Percentiles rank a stretch among this genome's conserved stretches.
These are phyloP conservation scores for Fusarium agapanthi DNA, from an alignment of 2,329 filamentous ascomycete species.

Conservation along the genomic window DNA sequence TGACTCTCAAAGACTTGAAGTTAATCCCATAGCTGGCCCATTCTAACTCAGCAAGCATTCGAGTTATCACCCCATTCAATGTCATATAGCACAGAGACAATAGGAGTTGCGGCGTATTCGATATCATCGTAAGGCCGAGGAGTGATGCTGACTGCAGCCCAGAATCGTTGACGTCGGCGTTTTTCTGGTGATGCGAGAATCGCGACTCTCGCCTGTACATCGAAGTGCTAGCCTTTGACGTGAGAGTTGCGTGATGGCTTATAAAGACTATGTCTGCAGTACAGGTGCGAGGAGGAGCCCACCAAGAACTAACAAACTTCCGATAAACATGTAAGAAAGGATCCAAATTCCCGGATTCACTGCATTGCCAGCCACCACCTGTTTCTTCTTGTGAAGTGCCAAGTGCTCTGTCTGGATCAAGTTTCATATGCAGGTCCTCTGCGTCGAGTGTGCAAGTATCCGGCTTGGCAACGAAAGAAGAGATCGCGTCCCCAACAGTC, in stretches of 20 bases:
- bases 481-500: neutral
- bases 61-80: neutral
- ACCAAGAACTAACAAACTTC: neutral
- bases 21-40: neutral
- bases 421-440: neutral
- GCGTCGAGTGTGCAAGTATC: neutral
- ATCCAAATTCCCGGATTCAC: neutral
- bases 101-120: neutral
- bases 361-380: fast-evolving
- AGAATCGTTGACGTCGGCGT: neutral
- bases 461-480: neutral
- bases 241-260: neutral
- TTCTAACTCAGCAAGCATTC: neutral
- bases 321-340: neutral
- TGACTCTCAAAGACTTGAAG: neutral
- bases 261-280: neutral
- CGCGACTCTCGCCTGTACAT: neutral
- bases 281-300: neutral
- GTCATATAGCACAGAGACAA: neutral
- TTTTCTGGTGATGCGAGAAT: neutral
- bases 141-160: neutral
- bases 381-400: neutral
- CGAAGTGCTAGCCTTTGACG: fast-evolving
- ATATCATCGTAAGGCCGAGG: neutral
- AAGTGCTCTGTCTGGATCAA: fast-evolving